A percentile compares a stretch with the other conserved stretches of the same genome.
Evolutionary conservation across 306 rosid species (phyloP).

Genomic region (Psophocarpus tetragonolobus): DNA sequence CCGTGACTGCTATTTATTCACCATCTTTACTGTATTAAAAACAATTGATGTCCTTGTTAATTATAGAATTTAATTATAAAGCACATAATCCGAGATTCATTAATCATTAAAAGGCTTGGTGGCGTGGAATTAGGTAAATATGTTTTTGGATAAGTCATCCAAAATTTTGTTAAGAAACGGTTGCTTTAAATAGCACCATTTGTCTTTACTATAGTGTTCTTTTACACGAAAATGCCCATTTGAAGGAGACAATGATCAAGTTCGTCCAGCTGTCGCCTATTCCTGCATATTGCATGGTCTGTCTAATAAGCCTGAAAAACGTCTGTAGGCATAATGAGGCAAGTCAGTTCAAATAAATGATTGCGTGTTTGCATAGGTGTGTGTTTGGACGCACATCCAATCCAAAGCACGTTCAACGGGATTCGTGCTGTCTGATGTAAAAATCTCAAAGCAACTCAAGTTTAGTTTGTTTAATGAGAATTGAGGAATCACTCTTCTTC

Average conservation of each 20-base stretch:
- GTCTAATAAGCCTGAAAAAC: no score
- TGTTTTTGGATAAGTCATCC: constrained; percentile 1
- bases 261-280: not conserved
- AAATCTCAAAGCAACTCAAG: no score
- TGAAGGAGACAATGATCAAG: not conserved
- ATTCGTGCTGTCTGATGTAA: no score
- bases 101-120: not conserved
- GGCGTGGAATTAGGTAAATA: constrained; percentile 4
- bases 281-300: not conserved
- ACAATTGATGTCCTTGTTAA: constrained; percentile 8
- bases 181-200: not conserved
- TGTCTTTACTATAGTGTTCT: not conserved
- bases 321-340: not conserved
- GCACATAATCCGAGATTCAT: constrained; percentile 16
- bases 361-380: no score
- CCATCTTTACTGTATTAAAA: constrained; percentile 10
- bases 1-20: constrained; percentile 45
- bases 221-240: not conserved
- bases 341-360: not conserved
- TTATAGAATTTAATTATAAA: constrained; percentile 14
- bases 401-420: no score
- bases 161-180: constrained; percentile 10
- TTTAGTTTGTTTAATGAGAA: no score
- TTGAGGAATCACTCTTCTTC: no score
- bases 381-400: no score